Base-by-base conservation (phyloP, 2,329 filamentous ascomycete species). In the Blastomyces percursus region DNA sequence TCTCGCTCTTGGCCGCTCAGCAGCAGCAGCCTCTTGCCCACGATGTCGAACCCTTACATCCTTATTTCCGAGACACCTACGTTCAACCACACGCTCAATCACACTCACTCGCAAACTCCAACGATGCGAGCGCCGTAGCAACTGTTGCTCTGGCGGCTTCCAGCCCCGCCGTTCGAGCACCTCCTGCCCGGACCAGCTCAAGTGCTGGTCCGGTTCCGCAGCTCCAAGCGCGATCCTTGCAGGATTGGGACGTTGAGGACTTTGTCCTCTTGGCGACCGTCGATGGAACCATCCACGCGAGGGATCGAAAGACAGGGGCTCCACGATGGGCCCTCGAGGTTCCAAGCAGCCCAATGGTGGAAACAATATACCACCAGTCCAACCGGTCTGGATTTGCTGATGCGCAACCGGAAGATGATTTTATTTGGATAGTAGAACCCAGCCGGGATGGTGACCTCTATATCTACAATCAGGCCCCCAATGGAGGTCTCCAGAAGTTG, bases 191-290 rank as follows among this genome's bases (percentile, higher is more conserved):
- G 79, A 80, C 81, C 75, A 84, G 83, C 78, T 83, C 82, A 74
- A 77, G 78, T 63, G 81, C 82, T 75, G 86, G 86, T 71, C 81
- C 89, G 77, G 84, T 88, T 81, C 87, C 89, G 89, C 89, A 87
- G 87, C 88, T 90, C 75, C 82, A 83, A 88, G 93, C 91, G 92
- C 92, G 93, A 86, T 95, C 88, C 83, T 83, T 97, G 84, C 88
- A 92, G 85, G 93, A 96, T 81, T 97, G 93, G 93, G 91, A 96
- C 89, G 92, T 96, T 80, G 93, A 97, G 90, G 92, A 97, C 82
- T 96, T 96, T 85, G 90, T 97, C 80, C 90, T 99, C 82, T 83
- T 99, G 89, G 93, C 94, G 90, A 97, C 94, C 84, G 90, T 97
- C 85, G 92, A 97, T 82, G 94, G 94, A 82, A 90, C 91, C 75